phyloP scores from a whole-genome alignment of 1,284 basidiomycete genomes.

The Lignosus rhinocerotis region DNA sequence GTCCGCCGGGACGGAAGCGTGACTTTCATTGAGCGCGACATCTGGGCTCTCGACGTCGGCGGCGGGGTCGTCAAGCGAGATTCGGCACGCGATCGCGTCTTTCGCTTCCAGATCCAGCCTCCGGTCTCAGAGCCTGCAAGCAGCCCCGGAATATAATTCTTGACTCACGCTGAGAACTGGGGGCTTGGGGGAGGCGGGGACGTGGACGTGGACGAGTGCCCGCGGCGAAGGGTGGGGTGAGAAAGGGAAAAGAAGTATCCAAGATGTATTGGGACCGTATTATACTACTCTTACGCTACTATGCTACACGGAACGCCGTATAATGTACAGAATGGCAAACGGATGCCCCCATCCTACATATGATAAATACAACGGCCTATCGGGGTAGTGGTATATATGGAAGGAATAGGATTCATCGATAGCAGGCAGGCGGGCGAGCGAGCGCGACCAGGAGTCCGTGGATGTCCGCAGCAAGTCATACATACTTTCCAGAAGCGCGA shows the following conservation, averaged over 20 bases:
- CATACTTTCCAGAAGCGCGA: background rate
- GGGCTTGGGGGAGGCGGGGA: background rate
- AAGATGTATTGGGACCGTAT: slow-evolving; percentile 17
- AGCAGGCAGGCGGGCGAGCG: slow-evolving; percentile 4
- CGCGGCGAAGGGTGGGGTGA: slow-evolving; percentile 24
- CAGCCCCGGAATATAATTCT: background rate
- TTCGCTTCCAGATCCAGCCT: slow-evolving; percentile 48
- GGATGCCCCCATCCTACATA: slow-evolving; percentile 16
- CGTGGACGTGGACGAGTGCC: slow-evolving; percentile 6
- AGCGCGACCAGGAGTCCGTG: slow-evolving; percentile 9
- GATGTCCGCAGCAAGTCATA: slow-evolving; percentile 4
- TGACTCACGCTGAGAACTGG: background rate
- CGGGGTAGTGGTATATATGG: slow-evolving; percentile 15
- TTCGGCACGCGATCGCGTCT: slow-evolving; percentile 48
- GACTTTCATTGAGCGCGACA: slow-evolving; percentile 70
- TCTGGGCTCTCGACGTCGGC: slow-evolving; percentile 51
- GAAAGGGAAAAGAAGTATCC: slow-evolving; percentile 16
- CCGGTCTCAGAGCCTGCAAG: background rate
- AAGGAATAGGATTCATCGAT: slow-evolving; percentile 11
- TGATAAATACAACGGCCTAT: slow-evolving; percentile 21
- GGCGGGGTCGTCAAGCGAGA: slow-evolving; percentile 36
- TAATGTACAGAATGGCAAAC: slow-evolving; percentile 19
- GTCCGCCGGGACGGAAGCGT: slow-evolving; percentile 60
- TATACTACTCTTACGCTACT: slow-evolving; percentile 19
- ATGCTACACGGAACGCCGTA: slow-evolving; percentile 23